phyloP scores from a whole-genome alignment of 163 green algal genomes.

The Smithsoniella earleae region DNA sequence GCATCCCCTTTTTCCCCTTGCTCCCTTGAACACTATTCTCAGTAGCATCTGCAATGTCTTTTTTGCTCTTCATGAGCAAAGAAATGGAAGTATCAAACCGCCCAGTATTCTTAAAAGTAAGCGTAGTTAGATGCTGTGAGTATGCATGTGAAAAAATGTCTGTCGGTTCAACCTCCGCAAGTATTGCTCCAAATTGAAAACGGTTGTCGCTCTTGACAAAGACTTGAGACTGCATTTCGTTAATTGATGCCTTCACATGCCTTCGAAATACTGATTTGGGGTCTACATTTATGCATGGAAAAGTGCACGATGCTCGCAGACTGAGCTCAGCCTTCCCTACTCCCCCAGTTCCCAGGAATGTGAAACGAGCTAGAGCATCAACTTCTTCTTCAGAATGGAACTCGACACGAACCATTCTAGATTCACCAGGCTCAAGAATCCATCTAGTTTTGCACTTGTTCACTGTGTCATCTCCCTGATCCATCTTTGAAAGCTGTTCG shows the following conservation, averaged over 20 bases:
- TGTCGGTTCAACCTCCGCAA: neutral
- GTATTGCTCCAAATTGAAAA: neutral
- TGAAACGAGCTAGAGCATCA: neutral
- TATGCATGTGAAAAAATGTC: neutral
- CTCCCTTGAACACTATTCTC: neutral
- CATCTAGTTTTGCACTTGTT: constrained; percentile 50
- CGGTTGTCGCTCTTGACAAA: constrained; percentile 40
- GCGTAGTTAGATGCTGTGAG: neutral
- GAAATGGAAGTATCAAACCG: neutral
- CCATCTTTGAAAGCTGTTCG: neutral
- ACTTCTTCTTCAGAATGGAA: constrained; percentile 52
- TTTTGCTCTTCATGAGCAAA: neutral
- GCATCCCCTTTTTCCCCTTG: neutral
- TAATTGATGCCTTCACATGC: constrained; percentile 41
- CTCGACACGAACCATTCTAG: constrained; percentile 47
- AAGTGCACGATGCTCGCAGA: constrained; percentile 49
- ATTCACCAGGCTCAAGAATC: constrained; percentile 50
- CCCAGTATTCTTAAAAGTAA: neutral
- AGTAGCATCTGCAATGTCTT: neutral
- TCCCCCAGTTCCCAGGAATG: neutral
- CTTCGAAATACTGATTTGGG: constrained; percentile 53
- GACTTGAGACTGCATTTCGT: constrained; percentile 47
- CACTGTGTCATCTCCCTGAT: neutral
- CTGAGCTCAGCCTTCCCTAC: constrained; percentile 31
- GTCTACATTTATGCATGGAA: constrained; percentile 59